These are phyloP conservation scores for Eucalyptus cladocalyx DNA, from an alignment of 345 rosid genomes.

Conservation along the genomic window DNA sequence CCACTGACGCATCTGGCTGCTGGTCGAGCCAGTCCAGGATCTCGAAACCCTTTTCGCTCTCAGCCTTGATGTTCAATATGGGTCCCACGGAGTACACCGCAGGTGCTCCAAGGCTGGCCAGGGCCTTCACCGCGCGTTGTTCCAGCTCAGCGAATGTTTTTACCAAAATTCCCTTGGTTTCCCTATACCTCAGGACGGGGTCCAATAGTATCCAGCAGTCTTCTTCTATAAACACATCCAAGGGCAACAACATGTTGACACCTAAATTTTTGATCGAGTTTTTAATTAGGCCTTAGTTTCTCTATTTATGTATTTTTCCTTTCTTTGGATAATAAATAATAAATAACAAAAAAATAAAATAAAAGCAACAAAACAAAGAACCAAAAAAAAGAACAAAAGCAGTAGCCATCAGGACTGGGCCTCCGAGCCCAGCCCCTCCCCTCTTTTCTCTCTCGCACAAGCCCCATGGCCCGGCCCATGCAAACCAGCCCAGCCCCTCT, in stretches of 20 bases:
- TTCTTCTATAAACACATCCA: background rate
- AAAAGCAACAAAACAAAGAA: no score
- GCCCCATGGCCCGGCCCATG: no score
- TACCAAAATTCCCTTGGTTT: conserved; percentile 27
- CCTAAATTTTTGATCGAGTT: no score
- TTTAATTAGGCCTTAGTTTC: no score
- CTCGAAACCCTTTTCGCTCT: background rate
- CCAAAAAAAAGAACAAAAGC: no score
- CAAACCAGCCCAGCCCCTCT: no score
- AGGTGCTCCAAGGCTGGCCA: background rate
- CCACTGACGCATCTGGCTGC: conserved; percentile 34
- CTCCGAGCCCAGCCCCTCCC: no score
- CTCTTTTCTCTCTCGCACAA: no score
- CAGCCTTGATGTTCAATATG: conserved; percentile 12
- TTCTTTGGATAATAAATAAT: no score
- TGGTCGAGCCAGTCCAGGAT: conserved; percentile 39
- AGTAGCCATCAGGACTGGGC: no score
- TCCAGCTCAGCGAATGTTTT: conserved; percentile 39
- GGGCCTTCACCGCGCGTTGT: conserved; percentile 2
- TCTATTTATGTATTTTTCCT: no score
- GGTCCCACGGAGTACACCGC: conserved; percentile 43
- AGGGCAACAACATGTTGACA: background rate
- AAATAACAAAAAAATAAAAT: no score
- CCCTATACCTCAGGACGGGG: background rate
- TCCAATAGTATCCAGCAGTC: rapidly evolving